Evolutionary conservation across 495 filamentous ascomycete species (phyloP).

Genomic region (Neurospora discreta): DNA sequence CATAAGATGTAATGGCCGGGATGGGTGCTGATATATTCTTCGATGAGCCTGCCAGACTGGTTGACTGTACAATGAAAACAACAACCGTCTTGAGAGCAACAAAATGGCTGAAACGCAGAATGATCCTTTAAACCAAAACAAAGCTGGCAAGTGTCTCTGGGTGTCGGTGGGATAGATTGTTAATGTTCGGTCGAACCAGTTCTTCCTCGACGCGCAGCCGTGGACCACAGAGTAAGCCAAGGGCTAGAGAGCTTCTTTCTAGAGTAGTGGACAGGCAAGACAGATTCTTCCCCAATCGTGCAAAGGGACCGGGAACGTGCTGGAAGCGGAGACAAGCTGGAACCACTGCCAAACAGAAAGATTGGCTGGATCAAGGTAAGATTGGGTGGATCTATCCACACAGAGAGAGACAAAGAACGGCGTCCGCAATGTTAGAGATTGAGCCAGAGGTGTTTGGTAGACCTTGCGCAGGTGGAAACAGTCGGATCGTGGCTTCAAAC

Average conservation of each 20-base stretch:
- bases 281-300: background rate
- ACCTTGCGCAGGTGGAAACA: constrained; percentile 11
- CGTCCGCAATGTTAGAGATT: constrained; percentile 5
- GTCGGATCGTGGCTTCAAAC: constrained; percentile 11
- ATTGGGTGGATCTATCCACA: constrained; percentile 8
- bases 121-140: background rate
- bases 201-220: background rate
- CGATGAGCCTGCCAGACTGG: background rate
- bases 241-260: background rate
- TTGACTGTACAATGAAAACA: background rate
- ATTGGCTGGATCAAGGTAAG: background rate
- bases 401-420: constrained; percentile 17
- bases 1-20: background rate
- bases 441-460: constrained; percentile 9
- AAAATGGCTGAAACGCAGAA: background rate
- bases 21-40: background rate
- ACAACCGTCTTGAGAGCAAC: background rate
- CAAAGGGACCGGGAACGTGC: constrained; percentile 8
- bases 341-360: constrained; percentile 9
- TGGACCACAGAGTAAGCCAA: background rate
- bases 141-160: background rate
- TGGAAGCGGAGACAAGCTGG: constrained; percentile 8
- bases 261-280: background rate
- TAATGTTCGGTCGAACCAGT: background rate
- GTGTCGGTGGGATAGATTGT: background rate